These are phyloP conservation scores for Blastobotrys elegans DNA, from an alignment of 1,139 yeast genomes.

Conservation along the genomic window DNA sequence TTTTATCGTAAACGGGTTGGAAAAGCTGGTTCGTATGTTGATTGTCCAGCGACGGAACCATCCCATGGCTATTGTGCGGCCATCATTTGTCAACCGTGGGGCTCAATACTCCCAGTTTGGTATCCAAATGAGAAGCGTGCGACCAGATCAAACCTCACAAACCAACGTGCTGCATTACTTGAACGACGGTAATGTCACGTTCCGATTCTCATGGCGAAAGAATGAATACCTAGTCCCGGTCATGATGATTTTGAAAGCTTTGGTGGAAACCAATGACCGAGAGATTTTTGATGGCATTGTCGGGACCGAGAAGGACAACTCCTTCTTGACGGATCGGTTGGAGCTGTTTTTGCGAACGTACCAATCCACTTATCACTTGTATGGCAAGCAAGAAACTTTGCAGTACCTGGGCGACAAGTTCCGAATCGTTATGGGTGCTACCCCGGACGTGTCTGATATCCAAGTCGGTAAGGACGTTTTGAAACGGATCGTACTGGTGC, in stretches of 20 bases:
- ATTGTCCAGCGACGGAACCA: constrained; percentile 97
- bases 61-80: constrained; percentile 96
- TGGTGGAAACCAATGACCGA: constrained; percentile 85
- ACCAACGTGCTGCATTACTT: constrained; percentile 94
- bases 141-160: constrained; percentile 97
- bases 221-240: constrained; percentile 94
- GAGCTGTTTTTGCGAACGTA: constrained; percentile 85
- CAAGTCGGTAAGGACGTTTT: constrained; percentile 88
- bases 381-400: constrained; percentile 80
- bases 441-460: constrained; percentile 81
- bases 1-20: constrained; percentile 94
- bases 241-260: constrained; percentile 85
- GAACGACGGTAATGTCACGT: constrained; percentile 93
- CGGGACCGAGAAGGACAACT: constrained; percentile 79
- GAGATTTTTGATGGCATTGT: constrained; percentile 95
- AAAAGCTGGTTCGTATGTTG: constrained; percentile 92
- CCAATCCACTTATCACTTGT: constrained; percentile 64
- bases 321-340: constrained; percentile 96
- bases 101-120: constrained; percentile 84
- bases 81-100: constrained; percentile 92
- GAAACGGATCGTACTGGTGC: constrained; percentile 82
- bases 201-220: constrained; percentile 95
- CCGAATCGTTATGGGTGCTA: constrained; percentile 85
- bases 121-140: constrained; percentile 87
- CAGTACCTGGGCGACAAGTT: constrained; percentile 95